Percentiles rank a stretch among this genome's conserved stretches.
phyloP scores from a whole-genome alignment of 2,329 filamentous ascomycete genomes.

The Pseudocercospora vitis region DNA sequence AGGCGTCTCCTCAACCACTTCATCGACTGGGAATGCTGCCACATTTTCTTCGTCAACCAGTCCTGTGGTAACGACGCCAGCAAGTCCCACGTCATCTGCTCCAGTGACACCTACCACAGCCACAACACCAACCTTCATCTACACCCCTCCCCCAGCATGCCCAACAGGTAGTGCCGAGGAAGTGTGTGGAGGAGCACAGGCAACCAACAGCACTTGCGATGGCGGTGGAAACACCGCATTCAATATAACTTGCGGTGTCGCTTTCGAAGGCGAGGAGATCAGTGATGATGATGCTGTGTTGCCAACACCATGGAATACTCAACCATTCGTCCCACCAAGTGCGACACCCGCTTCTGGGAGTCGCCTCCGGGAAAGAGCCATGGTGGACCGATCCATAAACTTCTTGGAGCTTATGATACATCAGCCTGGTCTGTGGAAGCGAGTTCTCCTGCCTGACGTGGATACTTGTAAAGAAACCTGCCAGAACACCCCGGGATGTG shows the following conservation, averaged over 20 bases:
- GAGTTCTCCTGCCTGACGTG: slow-evolving; percentile 10
- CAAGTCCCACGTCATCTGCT: neutral
- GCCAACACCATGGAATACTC: slow-evolving; percentile 11
- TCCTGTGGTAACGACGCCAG: neutral
- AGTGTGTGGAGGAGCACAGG: slow-evolving; percentile 2
- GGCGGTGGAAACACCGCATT: slow-evolving; percentile 1
- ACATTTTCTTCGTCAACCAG: neutral
- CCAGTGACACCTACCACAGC: neutral
- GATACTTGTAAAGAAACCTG: slow-evolving; percentile 13
- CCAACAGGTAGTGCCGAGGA: slow-evolving; percentile 10
- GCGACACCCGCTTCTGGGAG: neutral
- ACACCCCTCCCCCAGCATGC: slow-evolving; percentile 11
- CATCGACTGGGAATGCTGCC: neutral
- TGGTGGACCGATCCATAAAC: neutral
- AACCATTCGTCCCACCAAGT: slow-evolving; percentile 9
- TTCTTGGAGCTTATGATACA: slow-evolving; percentile 4
- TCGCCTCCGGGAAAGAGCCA: neutral
- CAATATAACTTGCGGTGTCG: slow-evolving; percentile 11
- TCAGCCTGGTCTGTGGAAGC: slow-evolving; percentile 4
- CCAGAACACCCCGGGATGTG: slow-evolving; percentile 7
- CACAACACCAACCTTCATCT: neutral
- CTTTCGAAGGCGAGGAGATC: slow-evolving; percentile 11
- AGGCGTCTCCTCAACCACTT: neutral
- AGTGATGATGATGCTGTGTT: slow-evolving; percentile 5
- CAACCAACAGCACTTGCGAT: slow-evolving; percentile 9